Conservation (phyloP, 2,329 filamentous ascomycete species). For the Pseudonectria foliicola region DNA sequence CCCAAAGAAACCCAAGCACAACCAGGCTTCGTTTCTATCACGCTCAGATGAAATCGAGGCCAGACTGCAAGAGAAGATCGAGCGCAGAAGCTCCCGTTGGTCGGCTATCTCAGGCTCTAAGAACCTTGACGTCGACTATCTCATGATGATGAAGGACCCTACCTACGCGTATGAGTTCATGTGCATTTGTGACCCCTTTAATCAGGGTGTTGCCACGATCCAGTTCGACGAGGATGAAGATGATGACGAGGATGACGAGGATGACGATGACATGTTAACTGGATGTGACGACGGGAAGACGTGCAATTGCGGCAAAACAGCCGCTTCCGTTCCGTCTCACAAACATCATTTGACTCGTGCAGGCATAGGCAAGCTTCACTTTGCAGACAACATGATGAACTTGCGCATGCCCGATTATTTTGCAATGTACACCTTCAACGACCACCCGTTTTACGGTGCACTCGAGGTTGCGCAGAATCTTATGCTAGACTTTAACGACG, state of each 20-base stretch:
- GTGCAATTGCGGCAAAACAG: slow-evolving; percentile 26
- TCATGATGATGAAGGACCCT: slow-evolving; percentile 16
- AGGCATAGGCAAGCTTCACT: slow-evolving; percentile 20
- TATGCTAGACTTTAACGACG: slow-evolving; percentile 32
- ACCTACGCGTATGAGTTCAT: slow-evolving; percentile 21
- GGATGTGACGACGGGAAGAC: slow-evolving; percentile 18
- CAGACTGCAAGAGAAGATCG: slow-evolving; percentile 2
- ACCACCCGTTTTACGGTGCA: slow-evolving; percentile 30
- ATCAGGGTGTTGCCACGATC: slow-evolving; percentile 1
- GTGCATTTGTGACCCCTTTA: slow-evolving; percentile 20
- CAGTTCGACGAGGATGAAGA: no score
- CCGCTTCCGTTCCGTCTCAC: slow-evolving; percentile 25
- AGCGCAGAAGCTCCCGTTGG: slow-evolving; percentile 22
- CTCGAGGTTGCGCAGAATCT: slow-evolving; percentile 36
- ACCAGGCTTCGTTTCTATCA: neutral
- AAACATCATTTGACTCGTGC: slow-evolving; percentile 25
- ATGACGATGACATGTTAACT: slow-evolving; percentile 1
- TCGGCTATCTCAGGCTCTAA: slow-evolving; percentile 26
- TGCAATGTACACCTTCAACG: slow-evolving; percentile 35
- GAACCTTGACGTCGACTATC: slow-evolving; percentile 26
- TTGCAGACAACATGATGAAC: slow-evolving; percentile 11
- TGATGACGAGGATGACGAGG: slow-evolving; percentile 11
- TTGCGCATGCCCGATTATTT: slow-evolving; percentile 27
- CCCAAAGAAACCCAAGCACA: slow-evolving; percentile 14
- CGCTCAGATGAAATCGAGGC: neutral